phyloP scores from a whole-genome alignment of 148 eudicot genomes.

The Vaccinium darrowii region DNA sequence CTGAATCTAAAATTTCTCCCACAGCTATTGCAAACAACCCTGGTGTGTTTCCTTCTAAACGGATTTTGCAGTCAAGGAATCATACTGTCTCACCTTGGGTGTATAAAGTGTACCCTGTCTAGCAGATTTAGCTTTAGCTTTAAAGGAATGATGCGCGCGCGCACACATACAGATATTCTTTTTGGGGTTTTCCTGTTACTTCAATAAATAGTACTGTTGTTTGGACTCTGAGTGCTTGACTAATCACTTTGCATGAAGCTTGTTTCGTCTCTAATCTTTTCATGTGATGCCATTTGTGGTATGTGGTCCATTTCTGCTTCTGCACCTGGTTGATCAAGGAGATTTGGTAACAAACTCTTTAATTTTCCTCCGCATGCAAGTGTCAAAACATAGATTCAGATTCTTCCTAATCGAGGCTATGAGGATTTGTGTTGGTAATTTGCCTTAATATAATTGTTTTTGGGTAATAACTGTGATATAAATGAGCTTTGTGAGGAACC shows the following conservation, averaged over 20 bases:
- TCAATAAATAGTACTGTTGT: not conserved
- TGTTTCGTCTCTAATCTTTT: not conserved
- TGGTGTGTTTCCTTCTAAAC: not conserved
- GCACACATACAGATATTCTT: not conserved
- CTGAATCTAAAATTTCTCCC: not conserved
- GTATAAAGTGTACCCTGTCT: not conserved
- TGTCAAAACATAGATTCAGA: not conserved
- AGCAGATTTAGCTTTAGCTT: not conserved
- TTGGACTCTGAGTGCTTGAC: not conserved
- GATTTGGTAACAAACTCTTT: not conserved
- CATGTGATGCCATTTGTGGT: not conserved
- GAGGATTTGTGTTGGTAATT: not conserved
- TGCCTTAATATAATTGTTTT: not conserved
- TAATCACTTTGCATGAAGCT: not conserved
- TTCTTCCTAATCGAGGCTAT: not conserved
- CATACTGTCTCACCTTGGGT: not conserved
- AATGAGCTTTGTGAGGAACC: not conserved
- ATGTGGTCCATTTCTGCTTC: not conserved
- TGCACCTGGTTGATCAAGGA: not conserved
- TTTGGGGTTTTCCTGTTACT: not conserved
- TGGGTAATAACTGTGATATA: not conserved
- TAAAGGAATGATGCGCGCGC: not conserved
- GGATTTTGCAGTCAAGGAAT: not conserved
- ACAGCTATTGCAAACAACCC: not conserved
- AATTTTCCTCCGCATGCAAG: not conserved